A percentile compares a stretch with the other conserved stretches of the same genome.
These are phyloP conservation scores for Hypericum perforatum DNA, from an alignment of 345 rosid species.

Conservation along the genomic window DNA sequence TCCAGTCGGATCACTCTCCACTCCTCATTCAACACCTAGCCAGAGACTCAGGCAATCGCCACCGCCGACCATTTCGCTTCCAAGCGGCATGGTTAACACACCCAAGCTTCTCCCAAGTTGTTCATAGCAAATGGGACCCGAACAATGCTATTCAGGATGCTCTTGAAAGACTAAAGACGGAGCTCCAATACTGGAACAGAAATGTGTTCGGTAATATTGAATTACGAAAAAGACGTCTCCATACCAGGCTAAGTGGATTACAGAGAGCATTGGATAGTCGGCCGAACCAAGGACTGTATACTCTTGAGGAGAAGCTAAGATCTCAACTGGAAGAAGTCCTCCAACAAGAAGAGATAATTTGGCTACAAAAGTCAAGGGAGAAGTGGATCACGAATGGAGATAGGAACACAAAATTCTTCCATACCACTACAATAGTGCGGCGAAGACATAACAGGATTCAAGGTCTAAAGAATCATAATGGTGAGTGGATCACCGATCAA, in stretches of 20 bases:
- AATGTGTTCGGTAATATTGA: not conserved
- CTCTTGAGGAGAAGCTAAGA: not conserved
- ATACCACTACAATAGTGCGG: not conserved
- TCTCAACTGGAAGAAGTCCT: too few species aligned
- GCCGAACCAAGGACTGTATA: too few species aligned
- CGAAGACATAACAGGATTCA: too few species aligned
- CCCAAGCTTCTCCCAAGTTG: not conserved
- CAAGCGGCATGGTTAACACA: not conserved
- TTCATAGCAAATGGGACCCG: not conserved
- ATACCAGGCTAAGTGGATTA: not conserved
- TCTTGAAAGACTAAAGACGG: not conserved
- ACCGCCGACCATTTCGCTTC: not conserved
- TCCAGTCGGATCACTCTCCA: not conserved
- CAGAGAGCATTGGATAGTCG: accelerated
- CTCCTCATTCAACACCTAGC: not conserved
- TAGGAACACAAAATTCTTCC: not conserved
- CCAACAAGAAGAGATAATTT: not conserved
- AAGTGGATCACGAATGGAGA: not conserved
- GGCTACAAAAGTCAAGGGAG: not conserved
- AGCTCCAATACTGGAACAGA: not conserved
- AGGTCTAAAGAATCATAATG: too few species aligned
- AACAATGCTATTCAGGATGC: not conserved
- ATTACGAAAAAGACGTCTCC: not conserved
- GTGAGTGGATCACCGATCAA: too few species aligned
- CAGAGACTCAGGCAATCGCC: not conserved